Evolutionary conservation across 164 flowering plant genomes (phyloP), one percentile per base, ranked within the genome.

Genomic region (Vitis cinerea): DNA sequence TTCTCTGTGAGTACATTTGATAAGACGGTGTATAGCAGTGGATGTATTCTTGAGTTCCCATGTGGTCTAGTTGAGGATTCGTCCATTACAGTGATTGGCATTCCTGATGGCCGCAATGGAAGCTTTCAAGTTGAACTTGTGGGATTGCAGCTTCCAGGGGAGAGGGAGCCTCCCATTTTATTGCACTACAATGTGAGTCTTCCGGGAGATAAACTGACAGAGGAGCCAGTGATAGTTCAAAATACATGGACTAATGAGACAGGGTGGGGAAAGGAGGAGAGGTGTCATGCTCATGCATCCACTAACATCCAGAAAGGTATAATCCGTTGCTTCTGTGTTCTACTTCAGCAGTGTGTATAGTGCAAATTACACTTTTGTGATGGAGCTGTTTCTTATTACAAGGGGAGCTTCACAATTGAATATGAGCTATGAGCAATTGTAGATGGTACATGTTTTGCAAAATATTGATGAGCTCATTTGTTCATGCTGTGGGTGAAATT

Each of bases 31-130:
- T 69, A 60, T 17, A 72, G 71, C 55, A 71, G 67, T 59, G 80
- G 75, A 68, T 72, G 63, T 47, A 37, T 77, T 70, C 86, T 90
- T 71, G 86, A 87, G 65, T 64, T 94, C 64, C 97, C 96, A 47
- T 92, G 97, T 80, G 98, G 98, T 71, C 78, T 94, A 44, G 80
- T 85, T 75, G 89, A 85, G 75, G 97, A 80, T 80, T 94, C 97
- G 37, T 92, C 98, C 10, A 73, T 94, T 73, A 84, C 94, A 44
- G 56, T 92, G 57, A 79, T 94, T 30, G 98, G 92, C 62, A 79
- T 89, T 74, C 94, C 96, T 60, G 69, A 74, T 81, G 87, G 80
- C 51, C 68, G 44, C 13, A 13, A 60, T 62, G 82, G 79, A 19
- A 84, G 82, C 81, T 90, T 94, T 79, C 83, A 83, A 50, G 83